phyloP scores from a whole-genome alignment of 805 yeast species.

The Monosporozyma servazzii region DNA sequence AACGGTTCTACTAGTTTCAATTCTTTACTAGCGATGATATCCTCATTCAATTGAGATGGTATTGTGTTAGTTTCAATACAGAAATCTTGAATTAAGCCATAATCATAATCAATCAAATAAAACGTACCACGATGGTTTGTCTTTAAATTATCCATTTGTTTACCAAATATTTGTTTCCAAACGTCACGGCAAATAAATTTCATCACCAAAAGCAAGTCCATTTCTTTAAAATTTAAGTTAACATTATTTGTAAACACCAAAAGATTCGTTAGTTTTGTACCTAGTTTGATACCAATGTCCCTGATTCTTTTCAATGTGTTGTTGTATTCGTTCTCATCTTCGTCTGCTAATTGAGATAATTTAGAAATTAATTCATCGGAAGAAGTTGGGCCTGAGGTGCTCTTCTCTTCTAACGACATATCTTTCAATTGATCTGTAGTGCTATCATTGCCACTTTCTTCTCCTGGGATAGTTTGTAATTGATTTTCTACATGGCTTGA shows the following conservation, averaged over 20 bases:
- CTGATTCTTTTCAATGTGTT: constrained; percentile 56
- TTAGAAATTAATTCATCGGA: constrained; percentile 23
- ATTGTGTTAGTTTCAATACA: constrained; percentile 9
- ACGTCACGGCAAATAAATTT: constrained; percentile 88
- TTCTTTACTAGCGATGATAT: constrained; percentile 14
- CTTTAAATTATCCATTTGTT: constrained; percentile 84
- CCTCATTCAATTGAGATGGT: constrained; percentile 4
- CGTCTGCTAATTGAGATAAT: constrained; percentile 23
- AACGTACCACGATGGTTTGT: constrained; percentile 72
- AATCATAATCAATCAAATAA: constrained; percentile 27
- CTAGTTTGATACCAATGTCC: constrained; percentile 60
- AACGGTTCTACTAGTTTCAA: constrained; percentile 24
- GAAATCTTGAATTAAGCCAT: constrained; percentile 22
- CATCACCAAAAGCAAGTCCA: constrained; percentile 72
- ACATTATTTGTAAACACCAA: constrained; percentile 37
- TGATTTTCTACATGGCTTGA: constrained; percentile 51
- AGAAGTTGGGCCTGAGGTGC: constrained; percentile 4
- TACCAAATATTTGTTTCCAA: constrained; percentile 72
- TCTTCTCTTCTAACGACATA: not conserved
- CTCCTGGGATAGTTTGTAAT: constrained; percentile 16
- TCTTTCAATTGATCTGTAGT: not conserved
- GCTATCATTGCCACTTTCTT: constrained; percentile 11
- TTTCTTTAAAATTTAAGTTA: constrained; percentile 38
- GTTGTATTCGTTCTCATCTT: constrained; percentile 32
- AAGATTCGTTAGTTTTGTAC: constrained; percentile 47